A percentile compares a stretch with the other conserved stretches of the same genome.
Evolutionary conservation across 192 early-diverging fungal genomes (phyloP).

Genomic region (Chytriomyces confervae): DNA sequence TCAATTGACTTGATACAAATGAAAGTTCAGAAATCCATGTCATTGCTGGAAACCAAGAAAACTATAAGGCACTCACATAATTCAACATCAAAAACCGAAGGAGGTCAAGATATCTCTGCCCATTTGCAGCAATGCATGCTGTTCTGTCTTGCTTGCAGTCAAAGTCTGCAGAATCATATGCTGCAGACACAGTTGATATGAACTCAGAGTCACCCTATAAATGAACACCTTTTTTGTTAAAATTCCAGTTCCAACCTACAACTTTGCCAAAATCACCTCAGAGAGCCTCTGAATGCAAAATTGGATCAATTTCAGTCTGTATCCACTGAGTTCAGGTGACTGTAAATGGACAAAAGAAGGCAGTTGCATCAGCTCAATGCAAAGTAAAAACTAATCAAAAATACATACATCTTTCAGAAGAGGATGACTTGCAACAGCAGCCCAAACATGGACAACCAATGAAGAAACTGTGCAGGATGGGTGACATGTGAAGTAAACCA

Average conservation of each 20-base stretch:
- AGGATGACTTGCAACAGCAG: no score
- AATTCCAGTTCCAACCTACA: no score
- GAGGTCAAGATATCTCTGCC: constrained; percentile 28
- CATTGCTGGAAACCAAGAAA: neutral
- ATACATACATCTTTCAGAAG: neutral
- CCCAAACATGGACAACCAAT: constrained; percentile 31
- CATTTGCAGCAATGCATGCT: constrained; percentile 1
- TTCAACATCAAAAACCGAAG: constrained; percentile 12
- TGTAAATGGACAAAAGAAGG: neutral
- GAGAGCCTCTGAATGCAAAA: neutral
- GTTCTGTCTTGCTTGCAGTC: constrained; percentile 22
- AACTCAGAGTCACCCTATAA: neutral
- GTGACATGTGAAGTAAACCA: constrained; percentile 39
- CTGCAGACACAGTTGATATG: neutral
- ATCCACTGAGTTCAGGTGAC: neutral
- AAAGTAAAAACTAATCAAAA: neutral
- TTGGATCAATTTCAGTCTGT: neutral
- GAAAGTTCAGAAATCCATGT: neutral
- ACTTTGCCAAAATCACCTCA: neutral
- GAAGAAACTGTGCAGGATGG: constrained; percentile 39
- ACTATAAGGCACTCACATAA: neutral
- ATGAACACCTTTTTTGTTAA: neutral
- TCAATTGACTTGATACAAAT: neutral
- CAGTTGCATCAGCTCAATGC: neutral
- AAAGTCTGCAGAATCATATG: constrained; percentile 41